Percentiles rank a stretch among this genome's conserved stretches.
These are phyloP conservation scores for Trametes maxima DNA, from an alignment of 768 basidiomycete genomes.

Conservation along the genomic window DNA sequence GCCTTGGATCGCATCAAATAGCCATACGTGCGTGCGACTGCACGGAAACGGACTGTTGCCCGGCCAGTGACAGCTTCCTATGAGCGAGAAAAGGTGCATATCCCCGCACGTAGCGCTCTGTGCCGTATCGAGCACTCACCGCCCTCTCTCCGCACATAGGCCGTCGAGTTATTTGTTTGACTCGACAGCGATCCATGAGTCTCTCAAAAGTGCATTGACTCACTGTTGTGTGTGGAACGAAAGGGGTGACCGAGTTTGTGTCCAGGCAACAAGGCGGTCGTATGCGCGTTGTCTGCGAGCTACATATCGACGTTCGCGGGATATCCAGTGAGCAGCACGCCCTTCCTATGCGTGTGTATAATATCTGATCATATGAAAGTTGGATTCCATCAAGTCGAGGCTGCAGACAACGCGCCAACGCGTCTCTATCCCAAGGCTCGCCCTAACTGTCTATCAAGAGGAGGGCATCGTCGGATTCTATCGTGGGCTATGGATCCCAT, in stretches of 20 bases:
- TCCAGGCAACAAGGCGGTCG: slow-evolving; percentile 83
- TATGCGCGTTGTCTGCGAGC: slow-evolving; percentile 88
- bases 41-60: slow-evolving; percentile 75
- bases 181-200: slow-evolving; percentile 60
- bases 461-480: slow-evolving; percentile 91
- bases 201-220: slow-evolving; percentile 56
- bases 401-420: slow-evolving; percentile 82
- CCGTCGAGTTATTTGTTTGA: slow-evolving; percentile 66
- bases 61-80: slow-evolving; percentile 66
- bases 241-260: background rate
- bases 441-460: slow-evolving; percentile 74
- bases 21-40: slow-evolving; percentile 52
- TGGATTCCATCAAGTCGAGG: slow-evolving; percentile 94
- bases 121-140: background rate
- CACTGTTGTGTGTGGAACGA: background rate
- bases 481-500: slow-evolving; percentile 88
- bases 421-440: slow-evolving; percentile 72
- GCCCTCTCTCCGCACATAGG: slow-evolving; percentile 37
- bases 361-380: slow-evolving; percentile 40
- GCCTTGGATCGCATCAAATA: slow-evolving; percentile 20
- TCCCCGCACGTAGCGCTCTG: background rate
- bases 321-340: slow-evolving; percentile 60
- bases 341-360: background rate
- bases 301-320: slow-evolving; percentile 92
- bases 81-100: slow-evolving; percentile 73